These are phyloP conservation scores for Fraxinus latifolia DNA, from an alignment of 305 asterid genomes.

Conservation along the genomic window DNA sequence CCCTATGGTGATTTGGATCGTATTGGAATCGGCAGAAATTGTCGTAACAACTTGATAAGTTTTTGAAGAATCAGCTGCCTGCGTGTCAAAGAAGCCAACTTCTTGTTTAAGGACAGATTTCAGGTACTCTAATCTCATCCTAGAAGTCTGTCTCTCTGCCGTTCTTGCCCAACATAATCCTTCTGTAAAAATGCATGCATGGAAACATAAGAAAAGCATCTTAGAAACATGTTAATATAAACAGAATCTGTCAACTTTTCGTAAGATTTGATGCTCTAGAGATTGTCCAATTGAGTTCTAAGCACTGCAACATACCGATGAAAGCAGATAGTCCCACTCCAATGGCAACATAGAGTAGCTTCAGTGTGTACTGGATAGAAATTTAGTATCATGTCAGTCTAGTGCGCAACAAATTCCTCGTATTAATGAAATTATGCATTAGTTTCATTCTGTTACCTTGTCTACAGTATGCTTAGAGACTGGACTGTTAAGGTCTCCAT, in stretches of 20 bases:
- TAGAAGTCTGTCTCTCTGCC: constrained; percentile 80
- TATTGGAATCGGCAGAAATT: constrained; percentile 64
- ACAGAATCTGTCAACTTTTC: not conserved
- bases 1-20: constrained; percentile 67
- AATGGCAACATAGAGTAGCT: constrained; percentile 76
- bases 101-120: constrained; percentile 77
- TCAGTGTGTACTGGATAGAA: constrained; percentile 53
- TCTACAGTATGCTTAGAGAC: constrained; percentile 42
- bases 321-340: constrained; percentile 79
- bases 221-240: not conserved
- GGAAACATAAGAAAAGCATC: not conserved
- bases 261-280: not conserved
- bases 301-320: constrained; percentile 45
- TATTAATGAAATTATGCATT: not conserved
- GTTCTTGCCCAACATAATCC: constrained; percentile 94
- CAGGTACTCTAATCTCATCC: constrained; percentile 79
- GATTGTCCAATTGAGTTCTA: not conserved
- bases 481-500: constrained; percentile 35
- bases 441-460: constrained; percentile 40
- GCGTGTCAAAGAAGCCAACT: constrained; percentile 81
- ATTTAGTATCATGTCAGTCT: not conserved
- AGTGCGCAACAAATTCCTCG: not conserved
- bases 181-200: constrained; percentile 36
- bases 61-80: constrained; percentile 64
- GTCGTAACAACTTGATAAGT: constrained; percentile 69